These are phyloP conservation scores for Meyerozyma sp. DNA, from an alignment of 1,139 yeast genomes.

Conservation along the genomic window DNA sequence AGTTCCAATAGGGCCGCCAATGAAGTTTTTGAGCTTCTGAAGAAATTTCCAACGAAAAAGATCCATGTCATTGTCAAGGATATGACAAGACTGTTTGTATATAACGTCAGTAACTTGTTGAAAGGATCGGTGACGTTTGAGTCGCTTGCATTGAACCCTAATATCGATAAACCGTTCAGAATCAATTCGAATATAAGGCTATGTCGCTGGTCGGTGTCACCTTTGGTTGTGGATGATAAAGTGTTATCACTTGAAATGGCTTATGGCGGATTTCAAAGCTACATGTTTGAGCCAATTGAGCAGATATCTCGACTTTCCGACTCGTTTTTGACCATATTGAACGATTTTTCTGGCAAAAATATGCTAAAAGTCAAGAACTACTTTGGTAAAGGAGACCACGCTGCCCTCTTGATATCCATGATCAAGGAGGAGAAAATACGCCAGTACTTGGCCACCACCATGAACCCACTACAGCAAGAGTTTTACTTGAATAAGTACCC, in stretches of 20 bases:
- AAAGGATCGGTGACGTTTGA: slow-evolving; percentile 19
- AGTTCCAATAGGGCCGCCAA: slow-evolving; percentile 10
- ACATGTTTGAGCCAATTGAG: slow-evolving; percentile 32
- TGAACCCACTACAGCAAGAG: slow-evolving; percentile 32
- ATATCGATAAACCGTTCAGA: slow-evolving; percentile 7
- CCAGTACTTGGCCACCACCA: slow-evolving; percentile 22
- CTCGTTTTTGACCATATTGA: slow-evolving; percentile 20
- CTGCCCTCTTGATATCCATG: slow-evolving; percentile 25
- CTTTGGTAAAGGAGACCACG: slow-evolving; percentile 37
- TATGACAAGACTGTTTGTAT: slow-evolving; percentile 22
- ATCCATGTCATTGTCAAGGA: slow-evolving; percentile 28
- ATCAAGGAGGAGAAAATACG: slow-evolving; percentile 22
- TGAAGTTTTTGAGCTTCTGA: slow-evolving; percentile 10
- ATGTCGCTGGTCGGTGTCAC: slow-evolving; percentile 29
- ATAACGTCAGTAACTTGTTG: slow-evolving; percentile 22
- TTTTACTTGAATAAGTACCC: slow-evolving; percentile 29
- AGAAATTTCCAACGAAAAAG: slow-evolving; percentile 10
- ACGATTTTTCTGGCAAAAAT: slow-evolving; percentile 7
- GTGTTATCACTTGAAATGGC: slow-evolving; percentile 15
- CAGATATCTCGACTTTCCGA: slow-evolving; percentile 24
- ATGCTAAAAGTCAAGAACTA: slow-evolving; percentile 30
- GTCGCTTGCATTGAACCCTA: slow-evolving; percentile 9
- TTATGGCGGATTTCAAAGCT: slow-evolving; percentile 20
- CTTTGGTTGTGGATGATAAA: slow-evolving; percentile 24
- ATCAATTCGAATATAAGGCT: slow-evolving; percentile 20